Evolutionary conservation across 331 rosid species (phyloP), one percentile per base, ranked within the genome.

Genomic region (Pyracantha coccinea): DNA sequence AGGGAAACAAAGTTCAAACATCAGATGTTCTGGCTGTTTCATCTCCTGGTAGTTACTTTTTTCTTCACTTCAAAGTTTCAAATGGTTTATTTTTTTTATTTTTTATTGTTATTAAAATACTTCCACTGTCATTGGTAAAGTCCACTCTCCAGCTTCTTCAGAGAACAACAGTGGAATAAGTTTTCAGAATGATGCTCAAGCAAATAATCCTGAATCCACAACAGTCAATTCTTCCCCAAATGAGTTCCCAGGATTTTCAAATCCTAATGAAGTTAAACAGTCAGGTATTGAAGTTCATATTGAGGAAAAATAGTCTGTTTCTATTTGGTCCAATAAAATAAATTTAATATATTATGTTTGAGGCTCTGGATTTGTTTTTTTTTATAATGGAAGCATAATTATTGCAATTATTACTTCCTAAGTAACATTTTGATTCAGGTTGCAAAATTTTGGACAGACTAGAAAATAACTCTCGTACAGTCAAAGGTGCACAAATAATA

Each of bases 401-500:
- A 14, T 52, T 6, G 47, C 41, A 19, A 32, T n/a, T 52, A 16
- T 47, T 53, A 47, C 9, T 69, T 65, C 67, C 66, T 63, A 27
- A 25, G 20, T 45, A 73, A 25, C 60, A 33, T 32, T 74, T 75
- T 57, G 75, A 38, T 75, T 71, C 72, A 94, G 99, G 95, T 24
- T 83, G 91, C 79, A 89, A 78, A 66, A 81, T 80, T 82, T 77
- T 92, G 74, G 91, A 90, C 71, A 85, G 80, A 66, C 77, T 94
- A 71, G 99, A 94, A 85, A 92, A 81, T 73, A 88, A 83, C 62
- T 57, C 62, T 21, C 29, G 29, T 21, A 94, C 93, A n/a, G 88
- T 86, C 66, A 87, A 90, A 82, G 95, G 92, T 72, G 96, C 99
- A 33, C 91, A 81, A 80, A 47, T 82, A 78, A 88, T 94, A 75